Conservation (phyloP, 2,329 filamentous ascomycete species). For the Penicillium sp. region DNA sequence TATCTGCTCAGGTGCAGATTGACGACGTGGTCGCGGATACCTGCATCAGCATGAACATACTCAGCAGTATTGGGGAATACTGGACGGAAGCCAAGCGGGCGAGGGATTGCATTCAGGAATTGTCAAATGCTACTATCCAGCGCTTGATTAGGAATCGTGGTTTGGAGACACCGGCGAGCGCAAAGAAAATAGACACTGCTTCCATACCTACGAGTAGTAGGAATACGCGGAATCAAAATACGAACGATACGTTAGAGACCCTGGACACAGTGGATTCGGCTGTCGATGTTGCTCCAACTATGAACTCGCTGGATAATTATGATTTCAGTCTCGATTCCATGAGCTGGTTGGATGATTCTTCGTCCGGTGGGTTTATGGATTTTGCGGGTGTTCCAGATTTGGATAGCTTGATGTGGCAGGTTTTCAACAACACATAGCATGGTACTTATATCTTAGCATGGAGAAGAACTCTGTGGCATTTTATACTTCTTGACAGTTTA, state of each 20-base stretch:
- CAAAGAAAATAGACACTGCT: not conserved
- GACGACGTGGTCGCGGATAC: conserved; percentile 46
- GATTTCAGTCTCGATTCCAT: conserved; percentile 11
- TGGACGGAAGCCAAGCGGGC: conserved; percentile 49
- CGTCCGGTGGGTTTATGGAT: conserved; percentile 25
- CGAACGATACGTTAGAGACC: not conserved
- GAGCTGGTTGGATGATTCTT: conserved; percentile 24
- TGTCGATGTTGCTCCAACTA: conserved; percentile 5
- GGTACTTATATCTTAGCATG: not conserved
- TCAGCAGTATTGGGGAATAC: conserved; percentile 54
- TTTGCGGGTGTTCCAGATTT: conserved; percentile 29
- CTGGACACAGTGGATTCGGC: conserved; percentile 4
- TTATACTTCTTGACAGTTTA: too few species aligned
- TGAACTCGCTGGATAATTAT: conserved; percentile 19
- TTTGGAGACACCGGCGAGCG: conserved; percentile 11
- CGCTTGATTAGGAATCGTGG: conserved; percentile 19
- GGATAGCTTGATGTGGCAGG: conserved; percentile 31
- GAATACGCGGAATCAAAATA: conserved; percentile 6
- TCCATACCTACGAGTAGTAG: not conserved
- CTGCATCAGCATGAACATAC: conserved; percentile 46
- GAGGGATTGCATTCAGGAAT: conserved; percentile 32
- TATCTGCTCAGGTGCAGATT: conserved; percentile 39
- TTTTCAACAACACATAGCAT: conserved; percentile 19
- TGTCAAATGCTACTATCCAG: conserved; percentile 29
- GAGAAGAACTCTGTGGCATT: too few species aligned